Conservation (phyloP, 306 rosid species). For the Malus sylvestris region DNA sequence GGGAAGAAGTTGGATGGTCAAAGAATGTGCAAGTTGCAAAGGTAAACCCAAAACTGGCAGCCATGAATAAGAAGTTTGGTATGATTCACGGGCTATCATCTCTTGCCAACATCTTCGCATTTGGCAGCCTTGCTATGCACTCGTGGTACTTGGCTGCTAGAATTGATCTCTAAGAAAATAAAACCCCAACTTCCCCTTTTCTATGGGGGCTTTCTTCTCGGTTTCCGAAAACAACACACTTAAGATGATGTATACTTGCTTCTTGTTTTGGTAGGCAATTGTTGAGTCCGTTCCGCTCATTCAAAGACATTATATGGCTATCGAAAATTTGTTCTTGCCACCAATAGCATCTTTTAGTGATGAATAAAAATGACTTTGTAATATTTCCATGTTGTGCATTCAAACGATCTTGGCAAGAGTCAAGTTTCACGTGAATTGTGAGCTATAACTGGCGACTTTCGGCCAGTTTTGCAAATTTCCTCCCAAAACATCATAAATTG, state of each 20-base stretch:
- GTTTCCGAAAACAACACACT: background rate
- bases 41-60: constrained; percentile 77
- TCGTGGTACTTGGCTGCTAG: constrained; percentile 97
- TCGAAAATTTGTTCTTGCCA: too few relatives aligned
- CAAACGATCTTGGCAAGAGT: too few relatives aligned
- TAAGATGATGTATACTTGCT: background rate
- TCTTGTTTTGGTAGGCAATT: background rate
- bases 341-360: too few relatives aligned
- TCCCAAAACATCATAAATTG: background rate
- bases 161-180: constrained; percentile 41
- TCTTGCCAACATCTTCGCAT: constrained; percentile 86
- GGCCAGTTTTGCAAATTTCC: too few relatives aligned
- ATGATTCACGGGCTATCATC: constrained; percentile 98
- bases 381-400: too few relatives aligned
- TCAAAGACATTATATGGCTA: too few relatives aligned
- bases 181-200: background rate
- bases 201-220: background rate
- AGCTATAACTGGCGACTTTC: too few relatives aligned
- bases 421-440: too few relatives aligned
- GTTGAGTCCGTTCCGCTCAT: too few relatives aligned
- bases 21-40: constrained; percentile 90
- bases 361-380: too few relatives aligned
- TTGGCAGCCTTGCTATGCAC: constrained; percentile 93
- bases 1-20: constrained; percentile 91
- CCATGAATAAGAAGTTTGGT: constrained; percentile 96